Percentiles rank a stretch among this genome's conserved stretches.
Evolutionary conservation across 768 basidiomycete genomes (phyloP).

Genomic region (Boletus reticuloceps): DNA sequence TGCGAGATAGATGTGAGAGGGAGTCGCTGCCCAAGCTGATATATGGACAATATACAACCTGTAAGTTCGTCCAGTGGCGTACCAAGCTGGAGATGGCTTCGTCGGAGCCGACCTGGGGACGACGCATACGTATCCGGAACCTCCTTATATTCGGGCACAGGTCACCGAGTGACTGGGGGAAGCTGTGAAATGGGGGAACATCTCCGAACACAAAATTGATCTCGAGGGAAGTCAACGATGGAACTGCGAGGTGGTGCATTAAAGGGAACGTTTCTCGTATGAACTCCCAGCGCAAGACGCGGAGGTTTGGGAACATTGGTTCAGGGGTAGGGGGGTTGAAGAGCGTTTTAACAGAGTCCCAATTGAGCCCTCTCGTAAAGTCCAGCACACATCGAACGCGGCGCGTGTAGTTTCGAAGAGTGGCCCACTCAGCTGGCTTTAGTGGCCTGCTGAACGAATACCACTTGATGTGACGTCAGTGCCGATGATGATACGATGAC

Average conservation of each 20-base stretch:
- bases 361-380: constrained; percentile 2
- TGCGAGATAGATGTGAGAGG: background rate
- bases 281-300: constrained; percentile 4
- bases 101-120: constrained; percentile 1
- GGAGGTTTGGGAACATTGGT: constrained; percentile 4
- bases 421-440: background rate
- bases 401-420: constrained; percentile 1
- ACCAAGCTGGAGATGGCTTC: background rate
- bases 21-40: background rate
- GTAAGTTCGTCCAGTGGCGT: background rate
- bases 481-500: background rate
- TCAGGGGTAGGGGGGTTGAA: constrained; percentile 3
- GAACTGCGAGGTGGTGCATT: constrained; percentile 4
- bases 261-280: constrained; percentile 4
- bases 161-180: background rate
- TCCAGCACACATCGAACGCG: constrained; percentile 1
- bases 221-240: constrained; percentile 1
- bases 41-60: constrained; percentile 1
- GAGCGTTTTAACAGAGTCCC: constrained; percentile 2
- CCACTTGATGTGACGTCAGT: background rate
- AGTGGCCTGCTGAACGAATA: background rate
- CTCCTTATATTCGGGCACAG: constrained; percentile 3
- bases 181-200: constrained; percentile 1
- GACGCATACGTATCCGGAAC: background rate
- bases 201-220: constrained; percentile 2